Base-by-base conservation (phyloP, 2,329 filamentous ascomycete species). In the Ceratocystis alfenasii region DNA sequence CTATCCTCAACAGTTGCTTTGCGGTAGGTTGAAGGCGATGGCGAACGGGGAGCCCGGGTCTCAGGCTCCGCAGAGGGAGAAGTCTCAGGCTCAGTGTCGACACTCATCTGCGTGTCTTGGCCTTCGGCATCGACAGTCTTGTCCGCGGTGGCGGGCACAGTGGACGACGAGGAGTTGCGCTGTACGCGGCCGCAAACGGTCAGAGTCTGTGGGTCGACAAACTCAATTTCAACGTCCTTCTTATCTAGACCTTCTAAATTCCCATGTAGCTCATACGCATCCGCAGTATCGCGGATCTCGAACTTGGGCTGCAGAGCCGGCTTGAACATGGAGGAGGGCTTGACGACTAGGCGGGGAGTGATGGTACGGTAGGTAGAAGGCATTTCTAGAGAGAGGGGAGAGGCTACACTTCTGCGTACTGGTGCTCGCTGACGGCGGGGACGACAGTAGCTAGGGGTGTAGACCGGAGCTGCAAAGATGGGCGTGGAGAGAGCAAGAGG, bases 181-280 rank as follows among this genome's bases (percentile, higher is more conserved):
- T 53, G 28, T 2, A 64, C 30, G 1, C 30, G 46, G 69, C 87
- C 87, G 64, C 80, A 80, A 73, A 89, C 78, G 66, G 81, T 80
- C 10, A 89, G 76, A 8, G 85, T 88, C 74, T 85, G 82, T 30
- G 78, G 76, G 73, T 88, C 85, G 67, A 81, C 83, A 78, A 88
- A 89, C 71, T 89, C 86, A 73, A 89, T 84, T 72, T 80, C 78
- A 72, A 89, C 75, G 72, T 88, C 78, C 71, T 87, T 83, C 73
- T 86, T 84, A 63, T 83, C 80, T 69, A 88, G 78, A 63, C 87
- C 87, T 0, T 86, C 85, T 3, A 89, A 80, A 74, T 89, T 86
- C 70, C 86, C 87, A 71, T 88, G 83, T 17, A 89, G 82, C 74
- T 88, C 83, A 73, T 87, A 89, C 66, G 75, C 72, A 15, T 80